These are phyloP conservation scores for Penicillium sp. DNA, from an alignment of 2,329 filamentous ascomycete species.

Conservation along the genomic window DNA sequence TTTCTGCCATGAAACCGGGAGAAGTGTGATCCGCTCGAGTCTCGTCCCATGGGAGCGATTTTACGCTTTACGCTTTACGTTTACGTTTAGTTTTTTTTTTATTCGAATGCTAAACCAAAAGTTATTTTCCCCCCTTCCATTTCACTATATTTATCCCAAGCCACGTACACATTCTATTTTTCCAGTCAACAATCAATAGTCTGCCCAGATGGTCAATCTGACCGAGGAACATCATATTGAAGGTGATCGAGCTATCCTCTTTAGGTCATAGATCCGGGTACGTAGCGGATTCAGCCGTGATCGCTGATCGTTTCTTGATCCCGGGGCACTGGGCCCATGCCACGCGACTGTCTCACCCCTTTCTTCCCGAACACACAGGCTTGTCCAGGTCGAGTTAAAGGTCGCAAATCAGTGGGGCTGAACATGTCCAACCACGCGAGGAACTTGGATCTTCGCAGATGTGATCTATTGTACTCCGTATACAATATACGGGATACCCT, in stretches of 20 bases:
- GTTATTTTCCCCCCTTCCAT: background rate
- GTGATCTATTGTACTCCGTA: background rate
- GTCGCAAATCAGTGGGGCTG: constrained; percentile 13
- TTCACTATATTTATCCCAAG: background rate
- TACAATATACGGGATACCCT: too few species aligned
- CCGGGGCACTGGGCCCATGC: constrained; percentile 12
- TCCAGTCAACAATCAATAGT: constrained; percentile 6
- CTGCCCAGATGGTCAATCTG: background rate
- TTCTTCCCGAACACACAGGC: constrained; percentile 2
- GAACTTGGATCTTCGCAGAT: background rate
- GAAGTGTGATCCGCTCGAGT: constrained; percentile 1
- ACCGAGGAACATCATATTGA: background rate
- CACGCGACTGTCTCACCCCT: constrained; percentile 15
- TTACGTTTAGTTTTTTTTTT: constrained; percentile 1
- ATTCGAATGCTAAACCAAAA: background rate
- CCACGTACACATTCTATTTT: background rate
- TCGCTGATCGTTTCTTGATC: constrained; percentile 11
- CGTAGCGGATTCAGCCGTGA: constrained; percentile 14
- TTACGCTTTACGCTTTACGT: background rate
- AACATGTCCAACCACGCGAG: constrained; percentile 2
- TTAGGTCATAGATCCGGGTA: constrained; percentile 14
- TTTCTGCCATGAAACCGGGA: background rate
- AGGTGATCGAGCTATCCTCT: constrained; percentile 9
- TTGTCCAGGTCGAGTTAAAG: background rate
- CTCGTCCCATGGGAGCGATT: background rate